Evolutionary conservation across 768 basidiomycete genomes (phyloP).

Genomic region (Ramaria sp.): DNA sequence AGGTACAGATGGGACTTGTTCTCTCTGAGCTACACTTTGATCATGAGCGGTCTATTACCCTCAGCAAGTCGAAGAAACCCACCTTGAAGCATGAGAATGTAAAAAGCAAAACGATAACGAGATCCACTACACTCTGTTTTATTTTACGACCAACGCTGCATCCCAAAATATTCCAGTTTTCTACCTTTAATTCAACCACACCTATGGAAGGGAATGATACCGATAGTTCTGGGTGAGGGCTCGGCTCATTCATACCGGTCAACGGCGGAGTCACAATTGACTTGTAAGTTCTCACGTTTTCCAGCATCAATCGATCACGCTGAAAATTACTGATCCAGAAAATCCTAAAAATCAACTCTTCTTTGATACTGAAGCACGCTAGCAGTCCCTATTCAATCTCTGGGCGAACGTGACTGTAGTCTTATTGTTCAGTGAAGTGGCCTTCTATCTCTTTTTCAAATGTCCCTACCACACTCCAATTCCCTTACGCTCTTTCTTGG

Average conservation of each 20-base stretch:
- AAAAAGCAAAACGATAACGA: not conserved
- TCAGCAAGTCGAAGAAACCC: too few species aligned
- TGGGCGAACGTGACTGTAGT: too few species aligned
- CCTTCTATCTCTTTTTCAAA: not conserved
- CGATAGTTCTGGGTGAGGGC: constrained; percentile 2
- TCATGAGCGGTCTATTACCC: too few species aligned
- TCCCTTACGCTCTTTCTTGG: constrained; percentile 23
- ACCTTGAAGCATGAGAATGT: not conserved
- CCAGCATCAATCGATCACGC: not conserved
- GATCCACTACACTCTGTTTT: not conserved
- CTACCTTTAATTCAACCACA: constrained; percentile 6
- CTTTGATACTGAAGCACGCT: too few species aligned
- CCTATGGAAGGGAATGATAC: not conserved
- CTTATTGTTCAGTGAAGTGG: not conserved
- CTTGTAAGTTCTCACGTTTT: not conserved
- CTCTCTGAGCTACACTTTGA: too few species aligned
- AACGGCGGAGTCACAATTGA: not conserved
- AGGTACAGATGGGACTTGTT: not conserved
- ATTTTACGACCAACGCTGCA: too few species aligned
- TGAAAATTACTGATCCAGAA: too few species aligned
- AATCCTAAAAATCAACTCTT: too few species aligned
- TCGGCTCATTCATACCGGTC: too few species aligned
- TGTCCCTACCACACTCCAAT: not conserved
- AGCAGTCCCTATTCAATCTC: too few species aligned
- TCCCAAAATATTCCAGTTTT: not conserved